A percentile compares a stretch with the other conserved stretches of the same genome.
These are phyloP conservation scores for Neurospora sp. DNA, from an alignment of 495 filamentous ascomycete species.

Conservation along the genomic window DNA sequence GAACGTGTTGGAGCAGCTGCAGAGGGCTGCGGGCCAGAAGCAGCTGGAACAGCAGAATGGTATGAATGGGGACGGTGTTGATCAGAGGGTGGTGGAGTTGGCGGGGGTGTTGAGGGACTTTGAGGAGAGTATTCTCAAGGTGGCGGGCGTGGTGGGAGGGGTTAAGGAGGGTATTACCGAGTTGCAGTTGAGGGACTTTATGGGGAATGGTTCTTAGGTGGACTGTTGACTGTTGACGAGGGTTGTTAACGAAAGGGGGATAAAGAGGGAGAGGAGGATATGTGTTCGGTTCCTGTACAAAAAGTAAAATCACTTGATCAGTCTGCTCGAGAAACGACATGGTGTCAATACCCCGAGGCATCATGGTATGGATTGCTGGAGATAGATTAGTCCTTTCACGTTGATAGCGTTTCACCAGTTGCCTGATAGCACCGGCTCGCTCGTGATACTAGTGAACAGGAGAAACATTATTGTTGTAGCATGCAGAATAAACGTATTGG, in stretches of 20 bases:
- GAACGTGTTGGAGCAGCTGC: slow-evolving; percentile 57
- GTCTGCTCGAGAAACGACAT: not conserved
- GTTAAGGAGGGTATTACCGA: slow-evolving; percentile 63
- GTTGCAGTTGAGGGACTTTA: slow-evolving; percentile 49
- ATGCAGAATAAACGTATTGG: too few species aligned
- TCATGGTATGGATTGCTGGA: not conserved
- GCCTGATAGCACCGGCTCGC: not conserved
- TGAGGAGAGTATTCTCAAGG: slow-evolving; percentile 65
- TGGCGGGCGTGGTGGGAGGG: slow-evolving; percentile 59
- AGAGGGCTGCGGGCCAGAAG: slow-evolving; percentile 46
- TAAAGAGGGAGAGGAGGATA: not conserved
- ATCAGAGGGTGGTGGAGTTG: slow-evolving; percentile 40
- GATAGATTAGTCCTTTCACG: not conserved
- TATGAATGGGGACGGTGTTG: slow-evolving; percentile 5
- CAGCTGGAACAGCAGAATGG: slow-evolving; percentile 24
- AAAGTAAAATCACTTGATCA: not conserved
- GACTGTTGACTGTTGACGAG: not conserved
- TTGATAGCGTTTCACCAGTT: not conserved
- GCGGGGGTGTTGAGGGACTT: slow-evolving; percentile 64
- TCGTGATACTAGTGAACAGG: not conserved
- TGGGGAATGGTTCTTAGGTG: slow-evolving; percentile 17
- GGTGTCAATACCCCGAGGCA: not conserved
- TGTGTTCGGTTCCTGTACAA: not conserved
- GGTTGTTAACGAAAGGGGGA: not conserved
- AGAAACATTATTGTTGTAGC: too few species aligned